A percentile compares a stretch with the other conserved stretches of the same genome.
These are phyloP conservation scores for Alternaria gaisen DNA, from an alignment of 2,329 filamentous ascomycete genomes.

Conservation along the genomic window DNA sequence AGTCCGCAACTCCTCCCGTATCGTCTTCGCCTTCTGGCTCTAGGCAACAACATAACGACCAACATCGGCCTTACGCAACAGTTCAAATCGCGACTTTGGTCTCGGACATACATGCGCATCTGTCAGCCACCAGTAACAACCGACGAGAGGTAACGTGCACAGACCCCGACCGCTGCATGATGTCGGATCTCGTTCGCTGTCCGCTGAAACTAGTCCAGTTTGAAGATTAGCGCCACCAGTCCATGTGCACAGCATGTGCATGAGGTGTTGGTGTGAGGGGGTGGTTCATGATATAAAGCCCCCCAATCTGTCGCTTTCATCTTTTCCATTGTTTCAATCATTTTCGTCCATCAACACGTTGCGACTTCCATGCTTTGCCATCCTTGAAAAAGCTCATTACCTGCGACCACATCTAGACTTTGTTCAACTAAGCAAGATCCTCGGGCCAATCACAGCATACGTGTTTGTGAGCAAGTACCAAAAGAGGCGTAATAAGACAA, in stretches of 20 bases:
- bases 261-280: constrained; percentile 5
- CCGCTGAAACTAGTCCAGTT: constrained; percentile 1
- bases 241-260: constrained; percentile 1
- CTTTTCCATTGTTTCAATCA: neutral
- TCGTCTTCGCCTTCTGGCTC: neutral
- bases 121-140: neutral
- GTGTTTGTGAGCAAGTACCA: constrained; percentile 32
- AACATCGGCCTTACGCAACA: neutral
- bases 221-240: constrained; percentile 2
- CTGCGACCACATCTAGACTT: neutral
- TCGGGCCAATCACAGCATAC: constrained; percentile 29
- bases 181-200: constrained; percentile 4
- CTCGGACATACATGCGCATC: neutral
- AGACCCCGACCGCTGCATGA: neutral
- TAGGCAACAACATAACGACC: constrained; percentile 12
- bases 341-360: neutral
- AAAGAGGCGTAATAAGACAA: constrained; percentile 11
- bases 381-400: neutral
- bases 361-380: neutral
- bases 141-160: neutral
- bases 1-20: neutral
- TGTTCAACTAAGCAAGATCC: constrained; percentile 13
- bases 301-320: neutral
- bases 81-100: neutral
- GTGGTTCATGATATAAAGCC: neutral